These are phyloP conservation scores for Penicillium glabrum DNA, from an alignment of 2,329 filamentous ascomycete genomes.

Conservation along the genomic window DNA sequence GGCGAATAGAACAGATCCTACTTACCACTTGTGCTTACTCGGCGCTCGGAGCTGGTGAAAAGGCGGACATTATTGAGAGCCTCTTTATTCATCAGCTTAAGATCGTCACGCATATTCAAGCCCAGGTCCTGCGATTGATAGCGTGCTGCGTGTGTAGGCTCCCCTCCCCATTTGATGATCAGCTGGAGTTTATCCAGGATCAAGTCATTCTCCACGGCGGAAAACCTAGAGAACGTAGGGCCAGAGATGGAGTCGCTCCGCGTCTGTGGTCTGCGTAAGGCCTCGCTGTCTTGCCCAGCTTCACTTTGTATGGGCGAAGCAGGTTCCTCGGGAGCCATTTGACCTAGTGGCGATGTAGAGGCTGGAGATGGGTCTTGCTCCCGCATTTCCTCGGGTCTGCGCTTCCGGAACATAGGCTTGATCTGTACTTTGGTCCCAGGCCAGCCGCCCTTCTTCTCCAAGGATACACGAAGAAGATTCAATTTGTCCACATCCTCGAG, in stretches of 20 bases:
- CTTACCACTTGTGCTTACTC: conserved; percentile 79
- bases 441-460: conserved; percentile 91
- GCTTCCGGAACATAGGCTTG: conserved; percentile 97
- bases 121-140: conserved; percentile 96
- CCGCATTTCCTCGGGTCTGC: conserved; percentile 63
- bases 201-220: conserved; percentile 87
- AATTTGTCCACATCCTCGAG: conserved; percentile 86
- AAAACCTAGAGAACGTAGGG: conserved; percentile 89
- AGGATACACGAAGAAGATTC: conserved; percentile 77
- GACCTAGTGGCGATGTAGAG: conserved; percentile 9
- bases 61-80: conserved; percentile 90
- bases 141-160: conserved; percentile 93
- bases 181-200: conserved; percentile 94
- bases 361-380: conserved; percentile 25
- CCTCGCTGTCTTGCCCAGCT: conserved; percentile 26
- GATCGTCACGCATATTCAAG: conserved; percentile 91
- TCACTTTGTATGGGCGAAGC: conserved; percentile 22
- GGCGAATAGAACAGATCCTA: neutral
- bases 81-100: conserved; percentile 88
- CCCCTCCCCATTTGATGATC: conserved; percentile 98
- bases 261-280: conserved; percentile 52
- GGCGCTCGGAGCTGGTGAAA: conserved; percentile 91
- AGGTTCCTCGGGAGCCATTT: conserved; percentile 20
- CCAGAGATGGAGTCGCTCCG: conserved; percentile 84
- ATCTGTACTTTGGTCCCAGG: conserved; percentile 98